A percentile compares a stretch with the other conserved stretches of the same genome.
These are phyloP conservation scores for Bipolaris oryzae DNA, from an alignment of 2,329 filamentous ascomycete genomes.

Conservation along the genomic window DNA sequence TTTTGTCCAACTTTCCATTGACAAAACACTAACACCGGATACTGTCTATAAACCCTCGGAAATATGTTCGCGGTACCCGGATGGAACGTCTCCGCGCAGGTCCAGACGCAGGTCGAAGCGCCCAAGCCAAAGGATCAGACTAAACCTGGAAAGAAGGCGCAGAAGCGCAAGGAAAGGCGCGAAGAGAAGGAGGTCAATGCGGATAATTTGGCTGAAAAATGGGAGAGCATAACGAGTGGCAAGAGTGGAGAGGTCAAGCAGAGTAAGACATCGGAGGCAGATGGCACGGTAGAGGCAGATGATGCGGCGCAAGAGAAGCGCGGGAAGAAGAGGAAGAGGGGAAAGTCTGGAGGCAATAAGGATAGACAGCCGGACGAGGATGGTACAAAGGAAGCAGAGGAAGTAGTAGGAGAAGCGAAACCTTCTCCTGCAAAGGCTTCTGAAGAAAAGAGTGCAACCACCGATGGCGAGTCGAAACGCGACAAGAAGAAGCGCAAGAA, in stretches of 20 bases:
- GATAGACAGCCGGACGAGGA: constrained; percentile 32
- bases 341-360: constrained; percentile 33
- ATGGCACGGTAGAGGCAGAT: constrained; percentile 52
- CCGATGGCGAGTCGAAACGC: constrained; percentile 35
- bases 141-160: constrained; percentile 60
- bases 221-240: constrained; percentile 51
- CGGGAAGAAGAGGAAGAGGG: constrained; percentile 41
- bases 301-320: constrained; percentile 46
- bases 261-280: constrained; percentile 45
- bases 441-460: constrained; percentile 16
- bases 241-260: constrained; percentile 51
- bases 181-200: constrained; percentile 82
- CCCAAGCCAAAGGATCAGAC: constrained; percentile 43
- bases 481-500: constrained; percentile 24
- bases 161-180: constrained; percentile 58
- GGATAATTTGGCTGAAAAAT: constrained; percentile 57
- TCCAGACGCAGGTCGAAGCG: constrained; percentile 70
- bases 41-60: background rate
- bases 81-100: constrained; percentile 80
- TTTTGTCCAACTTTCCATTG: background rate
- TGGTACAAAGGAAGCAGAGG: constrained; percentile 22
- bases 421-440: constrained; percentile 9
- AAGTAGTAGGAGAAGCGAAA: constrained; percentile 35
- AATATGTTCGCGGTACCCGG: constrained; percentile 91
- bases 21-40: background rate